Percentiles rank a stretch among this genome's conserved stretches.
Conservation (phyloP, 148 eudicot species). For the Vaccinium macrocarpon region DNA sequence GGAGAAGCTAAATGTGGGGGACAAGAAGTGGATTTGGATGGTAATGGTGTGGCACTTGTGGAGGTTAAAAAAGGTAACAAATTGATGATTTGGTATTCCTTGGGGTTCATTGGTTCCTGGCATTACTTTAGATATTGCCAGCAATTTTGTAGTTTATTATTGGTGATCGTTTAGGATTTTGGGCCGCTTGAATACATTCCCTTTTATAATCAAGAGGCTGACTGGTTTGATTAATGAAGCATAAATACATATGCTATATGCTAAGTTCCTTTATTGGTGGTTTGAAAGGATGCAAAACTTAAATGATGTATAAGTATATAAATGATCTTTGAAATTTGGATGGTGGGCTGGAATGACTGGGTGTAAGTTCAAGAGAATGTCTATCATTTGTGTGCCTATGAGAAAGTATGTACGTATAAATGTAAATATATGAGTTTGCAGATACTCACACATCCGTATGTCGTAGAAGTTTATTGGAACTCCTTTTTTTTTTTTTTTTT, state of each 20-base stretch:
- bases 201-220: neutral
- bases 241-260: neutral
- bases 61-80: conserved; percentile 33
- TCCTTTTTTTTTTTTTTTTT: neutral
- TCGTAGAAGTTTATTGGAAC: neutral
- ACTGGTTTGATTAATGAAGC: neutral
- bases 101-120: neutral
- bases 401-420: no score
- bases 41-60: conserved; percentile 16
- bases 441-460: neutral
- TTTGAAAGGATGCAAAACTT: neutral
- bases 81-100: neutral
- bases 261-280: conserved; percentile 8
- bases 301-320: neutral
- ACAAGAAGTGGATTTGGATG: conserved; percentile 18
- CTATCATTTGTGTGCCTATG: no score
- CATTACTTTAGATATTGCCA: neutral
- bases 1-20: conserved; percentile 19
- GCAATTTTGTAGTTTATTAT: neutral
- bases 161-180: neutral
- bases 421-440: neutral
- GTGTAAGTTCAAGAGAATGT: neutral
- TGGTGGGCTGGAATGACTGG: neutral
- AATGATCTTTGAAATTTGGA: neutral
- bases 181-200: neutral